A percentile compares a stretch with the other conserved stretches of the same genome.
These are phyloP conservation scores for Elongisporangium senticosum DNA, from an alignment of 352 stramenopile species.

Conservation along the genomic window DNA sequence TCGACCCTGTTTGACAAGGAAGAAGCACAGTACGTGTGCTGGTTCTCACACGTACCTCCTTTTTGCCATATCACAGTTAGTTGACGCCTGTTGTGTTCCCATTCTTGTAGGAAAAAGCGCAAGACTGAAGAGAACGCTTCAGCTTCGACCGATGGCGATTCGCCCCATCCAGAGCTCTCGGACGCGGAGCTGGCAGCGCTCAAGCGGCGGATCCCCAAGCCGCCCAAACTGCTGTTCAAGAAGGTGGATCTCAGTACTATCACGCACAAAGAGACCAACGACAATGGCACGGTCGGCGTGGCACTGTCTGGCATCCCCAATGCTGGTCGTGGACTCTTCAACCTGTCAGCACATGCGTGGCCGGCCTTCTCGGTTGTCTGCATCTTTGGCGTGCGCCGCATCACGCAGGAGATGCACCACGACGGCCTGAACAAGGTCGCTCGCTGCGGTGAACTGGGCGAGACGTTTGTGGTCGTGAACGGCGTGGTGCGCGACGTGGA, in stretches of 20 bases:
- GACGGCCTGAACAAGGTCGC: conserved; percentile 86
- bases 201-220: conserved; percentile 78
- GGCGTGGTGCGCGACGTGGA: conserved; percentile 81
- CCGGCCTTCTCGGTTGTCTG: conserved; percentile 85
- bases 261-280: conserved; percentile 79
- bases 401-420: conserved; percentile 84
- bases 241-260: conserved; percentile 83
- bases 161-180: conserved; percentile 63
- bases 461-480: conserved; percentile 87
- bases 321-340: conserved; percentile 76
- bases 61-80: neutral
- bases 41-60: neutral
- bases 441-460: conserved; percentile 72
- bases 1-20: conserved; percentile 52
- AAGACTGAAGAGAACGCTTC: conserved; percentile 54
- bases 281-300: conserved; percentile 84
- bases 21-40: conserved; percentile 60
- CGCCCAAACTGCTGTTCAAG: conserved; percentile 77
- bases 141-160: conserved; percentile 58
- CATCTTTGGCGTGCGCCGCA: conserved; percentile 82
- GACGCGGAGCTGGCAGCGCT: conserved; percentile 77
- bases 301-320: conserved; percentile 81
- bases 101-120: conserved; percentile 60
- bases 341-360: conserved; percentile 72
- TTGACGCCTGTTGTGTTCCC: conserved; percentile 13